Evolutionary conservation across 2,329 filamentous ascomycete species (phyloP).

Genomic region (Clonostachys rhizophaga): DNA sequence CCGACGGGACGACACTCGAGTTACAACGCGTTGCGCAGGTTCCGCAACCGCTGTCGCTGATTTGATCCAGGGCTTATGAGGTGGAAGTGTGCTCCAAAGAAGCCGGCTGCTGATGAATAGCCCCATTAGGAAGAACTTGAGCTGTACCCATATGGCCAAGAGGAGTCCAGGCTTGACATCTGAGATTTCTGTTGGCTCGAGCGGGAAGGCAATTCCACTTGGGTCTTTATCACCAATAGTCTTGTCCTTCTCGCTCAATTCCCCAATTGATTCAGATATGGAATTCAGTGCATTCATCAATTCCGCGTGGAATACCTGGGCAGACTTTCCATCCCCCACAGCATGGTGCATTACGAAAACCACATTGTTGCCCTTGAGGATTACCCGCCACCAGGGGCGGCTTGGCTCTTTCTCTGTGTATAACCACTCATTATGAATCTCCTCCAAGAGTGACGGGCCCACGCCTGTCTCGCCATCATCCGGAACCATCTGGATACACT

Average conservation of each 20-base stretch:
- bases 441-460: background rate
- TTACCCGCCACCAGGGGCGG: background rate
- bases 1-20: background rate
- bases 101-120: too few species aligned
- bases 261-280: background rate
- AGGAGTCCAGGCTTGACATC: too few species aligned
- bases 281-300: background rate
- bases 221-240: too few species aligned
- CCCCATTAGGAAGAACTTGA: too few species aligned
- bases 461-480: background rate
- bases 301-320: background rate
- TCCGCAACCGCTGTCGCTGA: background rate
- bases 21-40: background rate
- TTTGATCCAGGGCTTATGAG: too few species aligned
- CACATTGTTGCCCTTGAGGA: background rate
- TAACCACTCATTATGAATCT: background rate
- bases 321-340: background rate
- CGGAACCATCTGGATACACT: background rate
- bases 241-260: background rate
- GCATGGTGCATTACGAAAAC: background rate
- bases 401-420: background rate
- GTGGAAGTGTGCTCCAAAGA: too few species aligned
- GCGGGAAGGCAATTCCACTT: too few species aligned
- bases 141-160: too few species aligned
- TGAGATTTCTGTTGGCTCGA: too few species aligned